A percentile compares a stretch with the other conserved stretches of the same genome.
Evolutionary conservation across 441 rosid species (phyloP).

Genomic region (Croton setiger): DNA sequence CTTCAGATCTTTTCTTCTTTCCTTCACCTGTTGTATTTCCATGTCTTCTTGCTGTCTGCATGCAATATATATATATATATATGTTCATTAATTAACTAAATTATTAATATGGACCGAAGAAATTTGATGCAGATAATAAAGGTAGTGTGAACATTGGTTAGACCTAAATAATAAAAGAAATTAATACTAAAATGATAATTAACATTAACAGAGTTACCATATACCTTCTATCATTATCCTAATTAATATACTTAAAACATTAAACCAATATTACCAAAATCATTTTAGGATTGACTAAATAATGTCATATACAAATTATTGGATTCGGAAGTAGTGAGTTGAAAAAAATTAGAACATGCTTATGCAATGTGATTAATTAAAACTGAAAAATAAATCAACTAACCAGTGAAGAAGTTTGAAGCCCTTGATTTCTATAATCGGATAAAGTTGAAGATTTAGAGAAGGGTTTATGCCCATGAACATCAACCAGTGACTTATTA

Average conservation of each 20-base stretch:
- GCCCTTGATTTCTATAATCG: slow-evolving; percentile 50
- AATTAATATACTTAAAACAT: too few relatives aligned
- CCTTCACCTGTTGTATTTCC: slow-evolving; percentile 40
- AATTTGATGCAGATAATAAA: neutral
- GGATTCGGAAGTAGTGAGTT: too few relatives aligned
- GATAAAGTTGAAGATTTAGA: slow-evolving; percentile 45
- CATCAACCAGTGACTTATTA: slow-evolving; percentile 42
- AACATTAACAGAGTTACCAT: too few relatives aligned
- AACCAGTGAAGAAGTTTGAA: slow-evolving; percentile 39
- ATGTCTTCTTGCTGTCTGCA: slow-evolving; percentile 45
- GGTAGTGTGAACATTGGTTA: neutral
- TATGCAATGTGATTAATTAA: neutral
- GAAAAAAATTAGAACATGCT: too few relatives aligned
- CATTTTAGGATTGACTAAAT: too few relatives aligned
- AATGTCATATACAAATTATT: too few relatives aligned
- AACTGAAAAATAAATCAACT: slow-evolving; percentile 10
- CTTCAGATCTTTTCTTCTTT: slow-evolving; percentile 64
- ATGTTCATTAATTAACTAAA: too few relatives aligned
- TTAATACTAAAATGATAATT: neutral
- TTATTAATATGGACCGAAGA: too few relatives aligned
- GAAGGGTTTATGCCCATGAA: slow-evolving; percentile 42
- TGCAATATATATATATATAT: neutral
- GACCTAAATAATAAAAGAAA: neutral
- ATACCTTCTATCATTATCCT: too few relatives aligned
- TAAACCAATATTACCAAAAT: too few relatives aligned